Evolutionary conservation across 2,329 filamentous ascomycete species (phyloP).

Genomic region (Daldinia sp.): DNA sequence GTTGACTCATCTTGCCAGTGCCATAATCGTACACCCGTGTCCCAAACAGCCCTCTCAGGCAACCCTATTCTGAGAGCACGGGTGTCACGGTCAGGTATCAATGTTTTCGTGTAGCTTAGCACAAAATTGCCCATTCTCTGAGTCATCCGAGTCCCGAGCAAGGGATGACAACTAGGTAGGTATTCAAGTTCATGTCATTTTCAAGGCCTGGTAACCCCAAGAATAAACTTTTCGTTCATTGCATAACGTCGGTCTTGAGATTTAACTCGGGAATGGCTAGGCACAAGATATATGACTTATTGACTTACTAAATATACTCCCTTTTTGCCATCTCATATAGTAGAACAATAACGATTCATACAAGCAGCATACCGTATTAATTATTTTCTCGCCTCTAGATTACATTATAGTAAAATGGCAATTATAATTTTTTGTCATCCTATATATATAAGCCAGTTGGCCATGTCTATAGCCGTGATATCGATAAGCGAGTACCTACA

Average conservation of each 20-base stretch:
- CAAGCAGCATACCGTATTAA: too few species aligned
- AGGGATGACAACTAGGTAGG: not conserved
- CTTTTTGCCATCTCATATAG: not conserved
- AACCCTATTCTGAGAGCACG: not conserved
- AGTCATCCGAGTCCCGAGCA: not conserved
- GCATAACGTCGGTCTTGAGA: not conserved
- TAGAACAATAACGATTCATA: too few species aligned
- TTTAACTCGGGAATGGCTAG: too few species aligned
- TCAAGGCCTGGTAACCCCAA: not conserved
- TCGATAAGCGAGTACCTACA: too few species aligned
- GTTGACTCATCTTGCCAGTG: not conserved
- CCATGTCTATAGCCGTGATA: too few species aligned
- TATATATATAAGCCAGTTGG: too few species aligned
- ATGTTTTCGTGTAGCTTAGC: not conserved
- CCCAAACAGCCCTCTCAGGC: not conserved
- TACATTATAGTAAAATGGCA: too few species aligned
- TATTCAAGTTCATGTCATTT: not conserved
- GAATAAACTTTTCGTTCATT: not conserved
- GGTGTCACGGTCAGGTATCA: not conserved
- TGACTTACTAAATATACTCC: not conserved
- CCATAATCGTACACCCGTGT: not conserved
- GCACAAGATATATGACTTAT: not conserved
- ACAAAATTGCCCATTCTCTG: not conserved
- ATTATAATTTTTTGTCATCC: too few species aligned
- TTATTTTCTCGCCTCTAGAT: too few species aligned